Percentiles rank a stretch among this genome's conserved stretches.
phyloP scores from a whole-genome alignment of 2,329 filamentous ascomycete species.

The Fusarium sp. region DNA sequence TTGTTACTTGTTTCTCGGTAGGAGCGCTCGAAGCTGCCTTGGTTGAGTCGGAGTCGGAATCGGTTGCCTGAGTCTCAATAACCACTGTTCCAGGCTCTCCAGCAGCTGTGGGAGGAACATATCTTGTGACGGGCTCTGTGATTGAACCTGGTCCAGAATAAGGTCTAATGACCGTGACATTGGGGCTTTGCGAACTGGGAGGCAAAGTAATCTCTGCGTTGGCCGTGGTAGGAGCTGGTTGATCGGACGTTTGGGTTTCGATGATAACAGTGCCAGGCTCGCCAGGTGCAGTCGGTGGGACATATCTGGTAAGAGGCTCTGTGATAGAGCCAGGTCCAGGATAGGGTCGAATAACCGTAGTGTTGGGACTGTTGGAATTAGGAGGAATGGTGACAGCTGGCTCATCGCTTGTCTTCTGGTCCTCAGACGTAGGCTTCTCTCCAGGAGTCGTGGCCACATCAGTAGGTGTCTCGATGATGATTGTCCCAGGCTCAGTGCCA shows the following conservation, averaged over 20 bases:
- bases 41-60: not conserved
- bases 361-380: conserved; percentile 9
- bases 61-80: conserved; percentile 12
- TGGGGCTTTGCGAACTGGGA: conserved; percentile 5
- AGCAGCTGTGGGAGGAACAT: conserved; percentile 5
- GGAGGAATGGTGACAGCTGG: conserved; percentile 12
- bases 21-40: not conserved
- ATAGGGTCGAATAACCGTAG: conserved; percentile 16
- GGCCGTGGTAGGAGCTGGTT: not conserved
- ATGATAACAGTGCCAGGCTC: conserved; percentile 17
- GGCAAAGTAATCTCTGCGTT: conserved; percentile 15
- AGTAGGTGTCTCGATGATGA: conserved; percentile 15
- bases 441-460: not conserved
- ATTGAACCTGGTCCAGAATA: conserved; percentile 20
- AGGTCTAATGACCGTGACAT: conserved; percentile 9
- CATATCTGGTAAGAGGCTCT: conserved; percentile 9
- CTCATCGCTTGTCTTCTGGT: not conserved
- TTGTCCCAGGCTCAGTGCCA: conserved; percentile 13
- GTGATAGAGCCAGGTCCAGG: conserved; percentile 11
- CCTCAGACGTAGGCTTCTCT: not conserved
- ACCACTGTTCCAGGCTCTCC: conserved; percentile 20
- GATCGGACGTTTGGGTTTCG: conserved; percentile 3
- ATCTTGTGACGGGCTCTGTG: conserved; percentile 13
- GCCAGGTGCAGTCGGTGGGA: conserved; percentile 2
- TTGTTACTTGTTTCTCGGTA: not conserved